phyloP scores from a whole-genome alignment of 139 green algal genomes.

The Volvox reticuliferus region DNA sequence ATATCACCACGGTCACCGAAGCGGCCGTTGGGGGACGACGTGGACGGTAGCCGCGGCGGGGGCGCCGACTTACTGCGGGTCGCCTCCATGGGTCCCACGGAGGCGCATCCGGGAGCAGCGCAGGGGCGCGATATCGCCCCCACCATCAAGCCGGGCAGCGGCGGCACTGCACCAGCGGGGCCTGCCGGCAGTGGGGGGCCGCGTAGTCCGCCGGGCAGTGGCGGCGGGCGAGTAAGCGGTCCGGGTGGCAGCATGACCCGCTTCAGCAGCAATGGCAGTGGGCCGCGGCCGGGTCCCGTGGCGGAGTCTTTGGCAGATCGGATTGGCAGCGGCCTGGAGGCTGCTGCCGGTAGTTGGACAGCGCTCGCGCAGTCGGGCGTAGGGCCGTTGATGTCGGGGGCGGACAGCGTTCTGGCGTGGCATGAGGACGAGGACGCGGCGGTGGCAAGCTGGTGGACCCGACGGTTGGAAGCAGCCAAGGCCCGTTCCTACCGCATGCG shows the following conservation, averaged over 20 bases:
- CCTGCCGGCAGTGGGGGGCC: not conserved
- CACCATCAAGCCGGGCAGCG: not conserved
- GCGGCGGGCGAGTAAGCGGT: not conserved
- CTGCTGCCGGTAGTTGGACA: not conserved
- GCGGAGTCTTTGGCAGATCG: constrained; percentile 23
- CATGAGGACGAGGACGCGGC: constrained; percentile 5
- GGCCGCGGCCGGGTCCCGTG: not conserved
- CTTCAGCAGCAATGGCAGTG: constrained; percentile 4
- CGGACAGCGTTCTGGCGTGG: not conserved
- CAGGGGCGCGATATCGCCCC: not conserved
- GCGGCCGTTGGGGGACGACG: not conserved
- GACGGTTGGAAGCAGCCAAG: not conserved
- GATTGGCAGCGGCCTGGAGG: not conserved
- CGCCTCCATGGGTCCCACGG: not conserved
- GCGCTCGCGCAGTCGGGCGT: not conserved
- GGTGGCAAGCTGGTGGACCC: not conserved
- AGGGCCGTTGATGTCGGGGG: not conserved
- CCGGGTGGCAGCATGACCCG: not conserved
- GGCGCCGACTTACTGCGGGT: not conserved
- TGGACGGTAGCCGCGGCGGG: not conserved
- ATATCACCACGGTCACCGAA: not conserved
- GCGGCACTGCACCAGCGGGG: not conserved
- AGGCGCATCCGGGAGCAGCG: not conserved
- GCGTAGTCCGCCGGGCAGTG: not conserved
- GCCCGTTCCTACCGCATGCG: not conserved